Conservation (phyloP, 352 stramenopile genomes). For the Phytophthora europaea region DNA sequence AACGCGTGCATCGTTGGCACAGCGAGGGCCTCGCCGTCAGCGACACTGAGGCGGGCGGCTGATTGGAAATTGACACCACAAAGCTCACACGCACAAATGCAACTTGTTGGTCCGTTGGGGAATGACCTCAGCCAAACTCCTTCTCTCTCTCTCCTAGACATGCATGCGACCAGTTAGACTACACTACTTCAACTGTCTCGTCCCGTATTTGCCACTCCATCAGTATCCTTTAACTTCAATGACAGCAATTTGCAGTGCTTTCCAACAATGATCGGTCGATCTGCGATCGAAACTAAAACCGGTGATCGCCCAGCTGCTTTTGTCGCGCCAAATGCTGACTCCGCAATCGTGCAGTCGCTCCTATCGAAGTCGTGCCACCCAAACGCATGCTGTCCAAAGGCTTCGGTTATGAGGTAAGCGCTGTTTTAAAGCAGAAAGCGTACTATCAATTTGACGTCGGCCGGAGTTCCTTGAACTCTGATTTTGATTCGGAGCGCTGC, state of each 20-base stretch:
- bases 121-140: no score
- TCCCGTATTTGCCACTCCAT: no score
- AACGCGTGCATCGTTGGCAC: background rate
- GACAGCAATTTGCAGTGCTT: no score
- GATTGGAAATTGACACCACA: no score
- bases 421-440: background rate
- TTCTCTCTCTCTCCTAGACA: no score
- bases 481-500: background rate
- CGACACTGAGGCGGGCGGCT: constrained; percentile 1
- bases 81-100: no score
- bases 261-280: background rate
- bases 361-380: background rate
- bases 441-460: background rate
- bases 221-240: no score
- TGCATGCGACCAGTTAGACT: no score
- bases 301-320: constrained; percentile 16
- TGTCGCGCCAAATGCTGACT: constrained; percentile 16
- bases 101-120: no score
- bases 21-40: background rate
- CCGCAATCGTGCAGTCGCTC: constrained; percentile 2
- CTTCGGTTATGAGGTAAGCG: background rate
- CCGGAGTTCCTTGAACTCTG: background rate
- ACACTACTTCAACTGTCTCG: no score
- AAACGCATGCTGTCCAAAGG: background rate
- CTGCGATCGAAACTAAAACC: constrained; percentile 12